Evolutionary conservation across 2,329 filamentous ascomycete genomes (phyloP).

Genomic region (Botryotinia calthae): DNA sequence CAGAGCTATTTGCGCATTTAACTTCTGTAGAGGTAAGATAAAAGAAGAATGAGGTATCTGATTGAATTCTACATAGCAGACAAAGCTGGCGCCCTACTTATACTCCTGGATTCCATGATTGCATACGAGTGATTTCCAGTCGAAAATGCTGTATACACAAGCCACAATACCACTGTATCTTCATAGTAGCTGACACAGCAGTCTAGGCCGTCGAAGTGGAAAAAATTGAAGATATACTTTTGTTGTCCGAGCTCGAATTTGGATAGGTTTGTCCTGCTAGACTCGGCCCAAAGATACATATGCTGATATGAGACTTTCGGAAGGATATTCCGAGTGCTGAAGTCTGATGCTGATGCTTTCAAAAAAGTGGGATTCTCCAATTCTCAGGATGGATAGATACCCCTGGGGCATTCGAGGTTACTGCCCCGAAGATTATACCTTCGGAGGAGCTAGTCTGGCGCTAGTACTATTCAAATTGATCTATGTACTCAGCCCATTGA

Average conservation of each 20-base stretch:
- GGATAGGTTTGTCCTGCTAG: not conserved
- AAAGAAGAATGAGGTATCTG: not conserved
- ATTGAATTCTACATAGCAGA: not conserved
- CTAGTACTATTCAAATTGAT: not conserved
- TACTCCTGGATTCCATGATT: not conserved
- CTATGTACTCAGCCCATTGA: not conserved
- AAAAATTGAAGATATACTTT: not conserved
- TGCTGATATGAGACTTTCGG: not conserved
- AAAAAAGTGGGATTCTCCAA: not conserved
- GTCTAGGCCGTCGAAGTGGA: not conserved
- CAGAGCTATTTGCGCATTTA: not conserved
- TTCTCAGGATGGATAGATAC: too few relatives aligned
- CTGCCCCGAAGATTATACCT: not conserved
- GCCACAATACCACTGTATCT: not conserved
- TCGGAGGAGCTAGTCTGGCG: not conserved
- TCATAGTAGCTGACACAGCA: not conserved
- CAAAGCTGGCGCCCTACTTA: not conserved
- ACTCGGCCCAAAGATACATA: not conserved
- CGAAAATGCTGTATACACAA: not conserved
- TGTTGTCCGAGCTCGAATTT: not conserved
- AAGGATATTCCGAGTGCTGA: not conserved
- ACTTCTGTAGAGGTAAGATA: not conserved
- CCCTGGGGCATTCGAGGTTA: not conserved
- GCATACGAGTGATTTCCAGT: not conserved
- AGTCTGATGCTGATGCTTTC: too few relatives aligned